Conservation (phyloP, 768 basidiomycete species). For the Plicaturopsis crispa region DNA sequence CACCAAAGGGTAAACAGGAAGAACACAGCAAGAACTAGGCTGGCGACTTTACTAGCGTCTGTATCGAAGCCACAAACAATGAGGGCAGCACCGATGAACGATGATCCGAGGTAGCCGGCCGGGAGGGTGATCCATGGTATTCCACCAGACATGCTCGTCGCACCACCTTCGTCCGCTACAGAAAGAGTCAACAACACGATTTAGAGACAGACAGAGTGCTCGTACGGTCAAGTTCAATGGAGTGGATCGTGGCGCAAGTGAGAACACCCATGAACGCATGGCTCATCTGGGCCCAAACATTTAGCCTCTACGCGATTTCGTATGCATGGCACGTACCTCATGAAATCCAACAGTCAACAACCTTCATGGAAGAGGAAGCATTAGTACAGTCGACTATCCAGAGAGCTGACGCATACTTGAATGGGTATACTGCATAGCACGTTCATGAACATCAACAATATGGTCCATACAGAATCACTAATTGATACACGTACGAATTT, state of each 20-base stretch:
- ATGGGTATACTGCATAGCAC: conserved; percentile 64
- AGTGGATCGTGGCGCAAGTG: conserved; percentile 81
- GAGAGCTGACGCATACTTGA: conserved; percentile 83
- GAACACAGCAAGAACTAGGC: conserved; percentile 73
- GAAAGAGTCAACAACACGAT: not conserved
- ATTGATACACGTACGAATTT: conserved; percentile 51
- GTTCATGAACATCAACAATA: conserved; percentile 7
- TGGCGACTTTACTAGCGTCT: conserved; percentile 81
- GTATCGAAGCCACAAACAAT: conserved; percentile 89
- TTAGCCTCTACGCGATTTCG: no score
- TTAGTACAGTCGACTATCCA: no score
- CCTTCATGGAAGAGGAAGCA: conserved; percentile 25
- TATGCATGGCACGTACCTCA: conserved; percentile 55
- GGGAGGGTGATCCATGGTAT: conserved; percentile 76
- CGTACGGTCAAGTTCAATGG: conserved; percentile 83
- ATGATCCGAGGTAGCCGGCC: conserved; percentile 81
- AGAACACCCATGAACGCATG: conserved; percentile 76
- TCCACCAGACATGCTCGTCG: conserved; percentile 83
- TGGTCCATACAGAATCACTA: not conserved
- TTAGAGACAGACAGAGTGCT: no score
- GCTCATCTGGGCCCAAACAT: conserved; percentile 77
- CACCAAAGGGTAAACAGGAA: conserved; percentile 88
- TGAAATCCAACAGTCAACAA: conserved; percentile 85
- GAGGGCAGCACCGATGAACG: conserved; percentile 78
- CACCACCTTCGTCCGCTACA: conserved; percentile 81